Percentiles rank a stretch among this genome's conserved stretches.
phyloP scores from a whole-genome alignment of 2,329 filamentous ascomycete species.

The Trichophyton simii region DNA sequence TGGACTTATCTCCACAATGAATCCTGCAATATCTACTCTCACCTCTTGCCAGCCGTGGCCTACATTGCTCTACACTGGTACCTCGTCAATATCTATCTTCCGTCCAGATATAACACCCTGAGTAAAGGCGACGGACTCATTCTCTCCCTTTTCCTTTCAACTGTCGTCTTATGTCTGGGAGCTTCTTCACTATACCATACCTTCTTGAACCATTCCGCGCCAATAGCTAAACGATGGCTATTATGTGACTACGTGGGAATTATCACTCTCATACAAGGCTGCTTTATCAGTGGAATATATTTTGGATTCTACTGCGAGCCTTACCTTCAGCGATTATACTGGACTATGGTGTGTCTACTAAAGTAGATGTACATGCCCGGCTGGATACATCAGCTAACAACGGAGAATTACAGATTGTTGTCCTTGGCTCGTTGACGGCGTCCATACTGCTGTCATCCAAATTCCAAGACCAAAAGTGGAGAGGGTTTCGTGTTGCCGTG shows the following conservation, averaged over 20 bases:
- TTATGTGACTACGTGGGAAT: conserved; percentile 25
- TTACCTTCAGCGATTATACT: conserved; percentile 20
- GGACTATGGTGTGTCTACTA: conserved; percentile 23
- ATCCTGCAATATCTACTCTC: conserved; percentile 34
- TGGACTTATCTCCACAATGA: conserved; percentile 36
- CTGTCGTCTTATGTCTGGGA: conserved; percentile 26
- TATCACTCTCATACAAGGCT: conserved; percentile 22
- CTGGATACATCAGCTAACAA: not conserved
- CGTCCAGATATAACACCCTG: not conserved
- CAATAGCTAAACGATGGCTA: conserved; percentile 17
- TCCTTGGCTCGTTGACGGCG: conserved; percentile 20
- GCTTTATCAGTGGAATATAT: conserved; percentile 25
- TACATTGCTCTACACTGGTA: conserved; percentile 13
- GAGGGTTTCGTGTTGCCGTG: conserved; percentile 18
- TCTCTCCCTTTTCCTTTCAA: conserved; percentile 14
- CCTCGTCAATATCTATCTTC: not conserved
- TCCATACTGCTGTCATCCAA: conserved; percentile 25
- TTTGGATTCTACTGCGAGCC: conserved; percentile 27
- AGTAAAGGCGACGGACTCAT: conserved; percentile 11
- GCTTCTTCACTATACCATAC: conserved; percentile 24
- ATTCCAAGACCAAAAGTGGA: conserved; percentile 21
- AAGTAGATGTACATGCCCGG: no score
- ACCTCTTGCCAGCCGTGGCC: conserved; percentile 34
- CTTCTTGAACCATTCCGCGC: conserved; percentile 23
- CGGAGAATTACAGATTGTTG: conserved; percentile 17